A percentile compares a stretch with the other conserved stretches of the same genome.
Conservation (phyloP, 1,139 yeast species). For the Yamadazyma triangularis region DNA sequence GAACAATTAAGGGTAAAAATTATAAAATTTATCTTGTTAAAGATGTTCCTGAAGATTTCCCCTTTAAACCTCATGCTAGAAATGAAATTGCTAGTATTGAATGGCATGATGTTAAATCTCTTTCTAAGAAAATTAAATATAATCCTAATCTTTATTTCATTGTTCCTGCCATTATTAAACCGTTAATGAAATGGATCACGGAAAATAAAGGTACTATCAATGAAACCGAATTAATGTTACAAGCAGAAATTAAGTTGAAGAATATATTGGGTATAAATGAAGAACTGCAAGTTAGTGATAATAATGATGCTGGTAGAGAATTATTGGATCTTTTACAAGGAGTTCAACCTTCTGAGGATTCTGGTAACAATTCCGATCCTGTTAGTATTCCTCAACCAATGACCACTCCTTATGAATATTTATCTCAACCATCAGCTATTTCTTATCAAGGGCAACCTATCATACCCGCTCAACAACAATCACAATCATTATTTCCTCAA, state of each 20-base stretch:
- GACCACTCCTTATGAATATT: slow-evolving; percentile 15
- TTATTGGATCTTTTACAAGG: slow-evolving; percentile 60
- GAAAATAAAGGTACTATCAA: slow-evolving; percentile 48
- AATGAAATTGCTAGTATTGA: slow-evolving; percentile 69
- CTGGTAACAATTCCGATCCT: slow-evolving; percentile 1
- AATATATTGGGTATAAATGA: slow-evolving; percentile 50
- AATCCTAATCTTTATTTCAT: slow-evolving; percentile 51
- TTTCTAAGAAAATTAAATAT: slow-evolving; percentile 33
- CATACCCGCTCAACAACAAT: slow-evolving; percentile 6
- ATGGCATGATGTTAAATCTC: slow-evolving; percentile 39
- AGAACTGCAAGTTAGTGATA: too few relatives aligned
- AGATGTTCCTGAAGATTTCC: slow-evolving; percentile 72
- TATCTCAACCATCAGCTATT: slow-evolving; percentile 9
- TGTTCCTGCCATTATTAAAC: slow-evolving; percentile 57
- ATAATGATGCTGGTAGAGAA: slow-evolving; percentile 72
- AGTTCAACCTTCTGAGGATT: slow-evolving; percentile 20
- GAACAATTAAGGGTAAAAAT: slow-evolving; percentile 79
- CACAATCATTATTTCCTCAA: slow-evolving; percentile 7
- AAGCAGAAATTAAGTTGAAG: slow-evolving; percentile 64
- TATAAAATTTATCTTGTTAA: slow-evolving; percentile 76
- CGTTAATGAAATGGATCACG: slow-evolving; percentile 53
- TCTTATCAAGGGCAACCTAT: too few relatives aligned
- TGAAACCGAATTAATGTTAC: slow-evolving; percentile 51
- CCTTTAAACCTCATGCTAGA: slow-evolving; percentile 76
- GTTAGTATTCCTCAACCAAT: slow-evolving; percentile 14